Conservation (phyloP, 805 yeast species). For the Debaryomyces tyrocola region DNA sequence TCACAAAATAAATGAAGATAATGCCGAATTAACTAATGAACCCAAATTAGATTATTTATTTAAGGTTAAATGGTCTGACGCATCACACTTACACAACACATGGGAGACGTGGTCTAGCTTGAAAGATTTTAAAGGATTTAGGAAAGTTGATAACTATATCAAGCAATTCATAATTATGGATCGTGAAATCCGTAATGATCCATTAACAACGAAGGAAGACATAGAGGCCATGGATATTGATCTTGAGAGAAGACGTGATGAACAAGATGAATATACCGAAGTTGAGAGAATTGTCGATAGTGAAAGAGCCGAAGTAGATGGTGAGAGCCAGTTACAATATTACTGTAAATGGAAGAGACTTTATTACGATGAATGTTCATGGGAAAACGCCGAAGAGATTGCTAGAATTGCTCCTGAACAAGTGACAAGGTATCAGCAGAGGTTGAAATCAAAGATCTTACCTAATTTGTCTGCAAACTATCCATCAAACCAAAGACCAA, state of each 20-base stretch:
- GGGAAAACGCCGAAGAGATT: conserved; percentile 91
- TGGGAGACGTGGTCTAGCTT: conserved; percentile 75
- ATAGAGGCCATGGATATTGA: conserved; percentile 92
- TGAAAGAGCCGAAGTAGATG: conserved; percentile 69
- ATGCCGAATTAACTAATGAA: conserved; percentile 43
- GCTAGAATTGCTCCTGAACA: conserved; percentile 81
- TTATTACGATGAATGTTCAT: conserved; percentile 92
- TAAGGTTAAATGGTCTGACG: conserved; percentile 80
- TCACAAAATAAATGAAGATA: conserved; percentile 35
- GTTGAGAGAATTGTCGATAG: conserved; percentile 91
- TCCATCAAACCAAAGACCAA: conserved; percentile 69
- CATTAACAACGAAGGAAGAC: conserved; percentile 84
- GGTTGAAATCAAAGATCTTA: conserved; percentile 79
- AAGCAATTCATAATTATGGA: conserved; percentile 73
- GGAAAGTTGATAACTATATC: conserved; percentile 87
- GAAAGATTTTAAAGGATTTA: conserved; percentile 65
- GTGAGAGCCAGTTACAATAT: conserved; percentile 70
- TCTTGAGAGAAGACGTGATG: conserved; percentile 79
- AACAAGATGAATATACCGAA: conserved; percentile 74
- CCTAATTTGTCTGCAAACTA: conserved; percentile 81
- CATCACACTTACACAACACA: conserved; percentile 90
- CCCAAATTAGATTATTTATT: conserved; percentile 62
- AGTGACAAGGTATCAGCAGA: conserved; percentile 77
- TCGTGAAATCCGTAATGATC: conserved; percentile 74
- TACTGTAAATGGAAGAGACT: conserved; percentile 92